Base-by-base conservation (phyloP, 2,329 filamentous ascomycete species). In the Atkinsonella hypoxylon region DNA sequence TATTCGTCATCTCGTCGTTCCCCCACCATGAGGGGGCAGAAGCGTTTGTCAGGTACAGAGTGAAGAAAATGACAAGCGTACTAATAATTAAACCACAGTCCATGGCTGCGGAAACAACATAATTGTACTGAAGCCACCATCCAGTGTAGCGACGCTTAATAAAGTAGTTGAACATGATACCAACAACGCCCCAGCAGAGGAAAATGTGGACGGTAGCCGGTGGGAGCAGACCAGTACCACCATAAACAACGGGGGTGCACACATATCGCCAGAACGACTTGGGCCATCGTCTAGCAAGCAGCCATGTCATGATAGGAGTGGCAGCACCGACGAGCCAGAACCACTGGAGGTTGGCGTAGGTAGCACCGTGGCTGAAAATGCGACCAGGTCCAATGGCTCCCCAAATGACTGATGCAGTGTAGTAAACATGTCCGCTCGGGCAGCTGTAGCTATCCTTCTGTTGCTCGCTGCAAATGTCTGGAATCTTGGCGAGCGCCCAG, bases 121-220 rank as follows among this genome's bases (percentile, higher is more conserved):
- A 89, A 69, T 89, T 88, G 69, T 87, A 89, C 64, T 83, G 80
- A 64, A 84, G 70, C 85, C 85, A 89, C 85, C 84, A 88, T 34
- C 81, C 83, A 4, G 74, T 77, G 66, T 76, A 83, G 54, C 77
- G 74, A 52, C 81, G 74, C 61, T 78, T 78, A 61, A 88, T 77
- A 57, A 73, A 79, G 58, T 76, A 83, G 66, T 87, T 86, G 70
- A 88, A 88, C 36, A 82, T 56, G 45, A 77, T 74, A 9, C 85
- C 85, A 7, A 85, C 78, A 26, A 79, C 62, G 4, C 79, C 83
- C 85, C 85, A 88, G 59, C 78, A 78, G 43, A 85, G 76, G 60
- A 87, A 89, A 56, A 80, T 87, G 55, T 85, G 78, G 0, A 82
- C 78, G 0, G 82, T 85, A 0, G 85, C 85, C 0, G 85, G 84